Conservation (phyloP, 2,329 filamentous ascomycete genomes). For the Cladosporium phlei region DNA sequence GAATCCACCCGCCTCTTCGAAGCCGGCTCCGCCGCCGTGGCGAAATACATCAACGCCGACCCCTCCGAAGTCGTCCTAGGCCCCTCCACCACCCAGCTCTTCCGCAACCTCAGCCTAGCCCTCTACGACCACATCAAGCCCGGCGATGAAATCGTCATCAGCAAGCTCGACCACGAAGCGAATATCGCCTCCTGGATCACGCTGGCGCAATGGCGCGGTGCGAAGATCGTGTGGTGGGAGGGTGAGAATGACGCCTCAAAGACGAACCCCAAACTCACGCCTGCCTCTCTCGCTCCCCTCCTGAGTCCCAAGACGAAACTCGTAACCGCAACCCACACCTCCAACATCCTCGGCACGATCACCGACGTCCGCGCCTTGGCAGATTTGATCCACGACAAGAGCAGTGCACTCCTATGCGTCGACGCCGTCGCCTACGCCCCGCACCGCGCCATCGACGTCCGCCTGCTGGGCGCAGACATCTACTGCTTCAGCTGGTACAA, state of each 20-base stretch:
- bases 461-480: constrained; percentile 65
- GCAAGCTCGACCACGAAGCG: constrained; percentile 70
- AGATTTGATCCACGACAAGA: constrained; percentile 47
- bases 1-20: constrained; percentile 57
- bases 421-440: constrained; percentile 75
- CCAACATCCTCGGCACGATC: constrained; percentile 69
- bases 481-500: constrained; percentile 83
- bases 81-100: constrained; percentile 68
- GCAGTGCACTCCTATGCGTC: constrained; percentile 61
- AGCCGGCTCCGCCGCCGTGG: constrained; percentile 59
- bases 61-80: constrained; percentile 67
- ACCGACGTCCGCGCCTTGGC: constrained; percentile 57
- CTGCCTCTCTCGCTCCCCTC: constrained; percentile 53
- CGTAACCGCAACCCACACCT: constrained; percentile 68
- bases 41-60: constrained; percentile 65
- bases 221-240: constrained; percentile 67
- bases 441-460: constrained; percentile 65
- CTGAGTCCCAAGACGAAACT: constrained; percentile 62
- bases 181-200: constrained; percentile 71
- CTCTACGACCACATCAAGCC: constrained; percentile 55
- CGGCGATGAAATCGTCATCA: constrained; percentile 58
- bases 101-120: constrained; percentile 62
- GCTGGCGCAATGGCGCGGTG: constrained; percentile 56
- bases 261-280: constrained; percentile 55
- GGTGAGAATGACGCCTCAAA: constrained; percentile 32